Evolutionary conservation across 176 grass and related monocot genomes (phyloP).

Genomic region (Dactylis glomerata): DNA sequence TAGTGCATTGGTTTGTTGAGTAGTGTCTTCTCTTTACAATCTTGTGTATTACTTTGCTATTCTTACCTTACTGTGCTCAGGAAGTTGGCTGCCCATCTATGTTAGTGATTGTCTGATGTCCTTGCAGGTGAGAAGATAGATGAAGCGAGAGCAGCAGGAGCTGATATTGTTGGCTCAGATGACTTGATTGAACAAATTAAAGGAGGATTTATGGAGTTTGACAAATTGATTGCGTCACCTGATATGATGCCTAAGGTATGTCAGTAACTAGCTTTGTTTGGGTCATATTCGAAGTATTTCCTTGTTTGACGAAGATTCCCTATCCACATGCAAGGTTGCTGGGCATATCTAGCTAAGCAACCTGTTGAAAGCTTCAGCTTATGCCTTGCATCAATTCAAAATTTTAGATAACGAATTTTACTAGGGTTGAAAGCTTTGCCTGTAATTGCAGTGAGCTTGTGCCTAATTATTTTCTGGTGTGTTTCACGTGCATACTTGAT

Average conservation of each 20-base stretch:
- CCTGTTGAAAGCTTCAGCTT: neutral
- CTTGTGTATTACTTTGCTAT: neutral
- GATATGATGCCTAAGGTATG: slow-evolving; percentile 99
- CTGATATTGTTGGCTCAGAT: slow-evolving; percentile 90
- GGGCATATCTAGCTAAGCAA: neutral
- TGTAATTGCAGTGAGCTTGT: neutral
- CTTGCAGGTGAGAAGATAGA: slow-evolving; percentile 90
- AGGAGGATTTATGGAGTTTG: slow-evolving; percentile 97
- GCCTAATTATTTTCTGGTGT: neutral
- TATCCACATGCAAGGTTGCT: neutral
- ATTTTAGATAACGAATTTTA: slow-evolving; percentile 2
- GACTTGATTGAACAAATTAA: slow-evolving; percentile 95
- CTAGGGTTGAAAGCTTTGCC: neutral
- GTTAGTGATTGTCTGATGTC: slow-evolving; percentile 4
- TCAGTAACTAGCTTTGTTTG: slow-evolving; percentile 13
- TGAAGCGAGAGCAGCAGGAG: slow-evolving; percentile 86
- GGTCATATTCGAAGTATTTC: slow-evolving; percentile 20
- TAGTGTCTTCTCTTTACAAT: neutral
- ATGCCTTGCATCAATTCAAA: neutral
- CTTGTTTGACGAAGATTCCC: neutral
- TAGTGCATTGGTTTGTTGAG: neutral
- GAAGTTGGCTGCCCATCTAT: neutral
- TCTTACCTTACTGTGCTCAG: neutral
- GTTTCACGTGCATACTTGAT: neutral
- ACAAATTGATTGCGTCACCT: slow-evolving; percentile 97